Evolutionary conservation across 2,329 filamentous ascomycete genomes (phyloP).

Genomic region (Aureobasidium leucospermi): DNA sequence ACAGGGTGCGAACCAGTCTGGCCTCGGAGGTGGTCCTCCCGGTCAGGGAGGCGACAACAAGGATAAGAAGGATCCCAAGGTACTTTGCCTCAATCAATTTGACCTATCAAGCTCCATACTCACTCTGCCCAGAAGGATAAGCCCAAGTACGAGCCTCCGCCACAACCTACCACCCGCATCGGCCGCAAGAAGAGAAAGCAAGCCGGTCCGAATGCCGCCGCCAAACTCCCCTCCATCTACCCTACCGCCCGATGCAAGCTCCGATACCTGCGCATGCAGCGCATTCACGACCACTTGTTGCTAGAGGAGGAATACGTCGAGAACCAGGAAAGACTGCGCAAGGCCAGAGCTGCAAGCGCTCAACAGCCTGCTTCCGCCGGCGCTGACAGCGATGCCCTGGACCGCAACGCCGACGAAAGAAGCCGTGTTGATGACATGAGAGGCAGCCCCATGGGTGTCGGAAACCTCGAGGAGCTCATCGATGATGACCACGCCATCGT

Average conservation of each 20-base stretch:
- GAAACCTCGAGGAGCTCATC: conserved; percentile 96
- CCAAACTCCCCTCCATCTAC: conserved; percentile 89
- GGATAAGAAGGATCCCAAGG: conserved; percentile 75
- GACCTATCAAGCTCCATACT: neutral
- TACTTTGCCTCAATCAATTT: conserved; percentile 17
- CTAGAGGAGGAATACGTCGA: conserved; percentile 98
- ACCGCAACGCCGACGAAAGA: conserved; percentile 89
- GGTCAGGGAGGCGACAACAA: conserved; percentile 60
- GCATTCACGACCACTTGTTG: conserved; percentile 93
- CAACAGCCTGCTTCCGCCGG: conserved; percentile 50
- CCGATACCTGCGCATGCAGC: conserved; percentile 93
- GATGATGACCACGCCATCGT: conserved; percentile 99
- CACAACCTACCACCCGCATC: conserved; percentile 91
- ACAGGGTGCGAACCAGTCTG: conserved; percentile 79
- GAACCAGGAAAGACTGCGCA: conserved; percentile 93
- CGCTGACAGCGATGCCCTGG: conserved; percentile 66
- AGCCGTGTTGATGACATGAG: conserved; percentile 96
- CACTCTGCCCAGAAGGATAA: conserved; percentile 74
- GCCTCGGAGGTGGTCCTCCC: conserved; percentile 64
- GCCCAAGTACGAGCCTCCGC: conserved; percentile 98
- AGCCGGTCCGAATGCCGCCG: conserved; percentile 84
- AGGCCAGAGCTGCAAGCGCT: conserved; percentile 70
- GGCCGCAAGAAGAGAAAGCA: conserved; percentile 98
- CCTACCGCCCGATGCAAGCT: conserved; percentile 97
- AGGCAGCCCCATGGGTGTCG: conserved; percentile 96